Base-by-base conservation (phyloP, 2,329 filamentous ascomycete species). In the Botrytis medusae region DNA sequence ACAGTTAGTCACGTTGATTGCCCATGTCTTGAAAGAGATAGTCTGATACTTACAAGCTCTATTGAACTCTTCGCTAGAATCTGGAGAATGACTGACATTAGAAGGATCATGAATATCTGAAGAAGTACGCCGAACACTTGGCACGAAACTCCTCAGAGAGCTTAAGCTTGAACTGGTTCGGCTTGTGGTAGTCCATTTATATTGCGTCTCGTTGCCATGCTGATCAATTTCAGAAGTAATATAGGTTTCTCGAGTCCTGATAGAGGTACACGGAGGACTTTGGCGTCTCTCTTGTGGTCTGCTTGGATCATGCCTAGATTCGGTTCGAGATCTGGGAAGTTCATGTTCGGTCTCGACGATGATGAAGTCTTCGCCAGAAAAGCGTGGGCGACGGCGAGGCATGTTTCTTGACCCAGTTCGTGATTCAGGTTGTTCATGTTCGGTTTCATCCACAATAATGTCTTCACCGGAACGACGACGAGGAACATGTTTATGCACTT, bases 61-160 rank as follows among this genome's bases (percentile, higher is more conserved):
- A 8, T 69, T 40, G 44, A 32, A 69, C 37, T 57, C 65, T 29
- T 69, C 65, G n/a, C 65, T 69, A 42, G 65, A 69, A 42, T 57
- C 48, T 32, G 65, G 44, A 32, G 20, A 69, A 32, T 9, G 48
- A 25, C 48, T 37, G 10, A 48, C 7, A 7, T 10, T 25, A 14
- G 64, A 57, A 57, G 48, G 2, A 42, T 9, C 48, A 42, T 57
- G n/a, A 3, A 22, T 20, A 32, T 42, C 25, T 63, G 25, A 29
- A 42, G 61, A 42, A 9, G n/a, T 3, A 42, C 37, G 61, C 4
- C 25, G 37, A 63, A 22, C 42, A 59, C 37, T 69, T 34, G 65
- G 65, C n/a, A 32, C 22, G n/a, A 25, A 69, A 42, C 48, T n/a
- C 22, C 10, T 37, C 40, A 40, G 5, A 42, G 65, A n/a, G n/a